Evolutionary conservation across 164 flowering plant species (phyloP), one percentile per base, ranked within the genome.

Genomic region (Berberis thunbergii): DNA sequence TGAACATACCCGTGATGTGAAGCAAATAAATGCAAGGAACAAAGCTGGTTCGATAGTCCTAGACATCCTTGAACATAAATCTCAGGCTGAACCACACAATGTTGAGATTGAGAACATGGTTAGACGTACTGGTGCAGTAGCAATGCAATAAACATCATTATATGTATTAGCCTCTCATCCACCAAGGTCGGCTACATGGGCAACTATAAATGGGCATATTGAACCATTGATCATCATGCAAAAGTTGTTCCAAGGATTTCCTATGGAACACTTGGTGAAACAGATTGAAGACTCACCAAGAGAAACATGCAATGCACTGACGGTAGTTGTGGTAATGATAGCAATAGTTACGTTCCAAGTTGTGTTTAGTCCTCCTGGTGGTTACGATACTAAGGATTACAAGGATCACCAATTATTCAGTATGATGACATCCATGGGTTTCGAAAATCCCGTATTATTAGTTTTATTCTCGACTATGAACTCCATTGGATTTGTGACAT

Each of bases 321-420:
- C 68, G 63, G 67, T 74, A 46, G 72, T 71, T 0, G 72, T 75
- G 1, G 60, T 63, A 42, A 58, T 75, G 8, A 62, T 65, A 3
- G 72, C 72, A 41, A 68, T 70, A 7, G 67, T 54, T 41, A 68
- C 70, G 4, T 71, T 57, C 52, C 64, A 64, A 26, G 77, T 64
- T 12, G 74, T 61, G 3, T 55, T 74, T 9, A 61, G 5, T 62
- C 74, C 72, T 64, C 77, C 77, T 10, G 72, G 66, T 7, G 57
- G 66, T 50, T 44, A 39, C 9, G 13, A 44, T 38, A 2, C 4
- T 3, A 41, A 45, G 11, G 46, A 48, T 13, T 7, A 13, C 4
- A 11, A 26, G 6, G 41, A 38, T 4, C 38, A 7, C 11, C 12
- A 4, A 39, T 43, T 7, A 6, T 9, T 3, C 38, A 46, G 39